Evolutionary conservation across 192 early-diverging fungal species (phyloP), one percentile per base, ranked within the genome.

Genomic region (Bifiguratus adelaidae): DNA sequence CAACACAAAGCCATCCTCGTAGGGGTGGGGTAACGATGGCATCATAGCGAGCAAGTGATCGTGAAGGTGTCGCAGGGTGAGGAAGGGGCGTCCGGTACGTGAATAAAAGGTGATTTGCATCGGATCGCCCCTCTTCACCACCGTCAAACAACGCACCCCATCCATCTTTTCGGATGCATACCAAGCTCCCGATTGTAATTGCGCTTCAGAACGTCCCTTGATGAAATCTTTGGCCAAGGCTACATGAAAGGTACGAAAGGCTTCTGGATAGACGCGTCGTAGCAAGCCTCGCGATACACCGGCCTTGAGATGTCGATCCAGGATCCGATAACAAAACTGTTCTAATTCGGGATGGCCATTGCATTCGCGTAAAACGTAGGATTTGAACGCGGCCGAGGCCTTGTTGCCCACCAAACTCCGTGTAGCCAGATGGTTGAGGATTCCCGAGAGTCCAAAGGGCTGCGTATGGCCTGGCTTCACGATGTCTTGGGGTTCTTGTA

Each of bases 111-210:
- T 40, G 11, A 69, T 55, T 7, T 37, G 20, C 13, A 58, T 40
- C 3, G n/a, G 23, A 11, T 46, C 26, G 43, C 33, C 1, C 2
- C 53, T 54, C 26, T 49, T 40, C 1, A 69, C 51, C 23, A 65
- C 18, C 7, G 65, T 46, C 16, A 76, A 18, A 38, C 73, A 76
- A 3, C 73, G 60, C 4, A 76, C 60, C 1, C 73, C 73, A 25
- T 76, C 73, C 46, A 71, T 15, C 41, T 76, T 76, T 35, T 67
- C 29, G 4, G 73, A 76, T 2, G 48, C 67, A 35, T 56, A 67
- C 69, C 66, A 76, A 27, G 34, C 13, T 15, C 18, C 22, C 37
- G 29, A 49, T 13, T 20, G 15, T 11, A 40, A 20, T 40, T 13
- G 13, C n/a, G 23, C 12, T 13, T 2, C 16, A n/a, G 44, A 19